phyloP scores from a whole-genome alignment of 2,329 filamentous ascomycete genomes.

The Verticillium zaregamsianum region DNA sequence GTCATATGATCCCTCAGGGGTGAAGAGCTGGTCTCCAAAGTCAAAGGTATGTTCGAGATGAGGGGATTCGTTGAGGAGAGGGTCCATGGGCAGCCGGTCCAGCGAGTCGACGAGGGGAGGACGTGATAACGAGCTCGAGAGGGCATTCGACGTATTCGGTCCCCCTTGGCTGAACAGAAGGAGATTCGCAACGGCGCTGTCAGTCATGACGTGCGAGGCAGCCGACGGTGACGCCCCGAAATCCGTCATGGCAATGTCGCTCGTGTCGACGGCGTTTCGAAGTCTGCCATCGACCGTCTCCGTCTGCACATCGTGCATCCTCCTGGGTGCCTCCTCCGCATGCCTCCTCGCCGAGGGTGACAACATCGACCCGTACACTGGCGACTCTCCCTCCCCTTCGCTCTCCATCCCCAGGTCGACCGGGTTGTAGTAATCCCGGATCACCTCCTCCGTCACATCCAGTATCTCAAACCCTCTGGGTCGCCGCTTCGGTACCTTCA shows the following conservation, averaged over 20 bases:
- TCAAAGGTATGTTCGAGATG: slow-evolving; percentile 2
- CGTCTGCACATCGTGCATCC: too few species aligned
- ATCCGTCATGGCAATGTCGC: slow-evolving; percentile 4
- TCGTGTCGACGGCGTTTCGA: slow-evolving; percentile 1
- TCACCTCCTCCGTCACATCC: slow-evolving; percentile 30
- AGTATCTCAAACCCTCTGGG: slow-evolving; percentile 29
- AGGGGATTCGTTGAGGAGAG: slow-evolving; percentile 6
- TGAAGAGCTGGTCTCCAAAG: slow-evolving; percentile 21
- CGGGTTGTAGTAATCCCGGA: slow-evolving; percentile 27
- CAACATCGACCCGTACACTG: neutral
- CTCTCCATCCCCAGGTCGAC: slow-evolving; percentile 4
- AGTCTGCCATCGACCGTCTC: neutral
- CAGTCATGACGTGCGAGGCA: slow-evolving; percentile 21
- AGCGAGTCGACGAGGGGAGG: slow-evolving; percentile 1
- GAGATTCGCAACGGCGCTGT: slow-evolving; percentile 30
- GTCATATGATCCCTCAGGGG: slow-evolving; percentile 25
- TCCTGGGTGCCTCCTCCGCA: slow-evolving; percentile 3
- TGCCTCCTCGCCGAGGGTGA: neutral
- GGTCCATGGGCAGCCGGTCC: slow-evolving; percentile 7
- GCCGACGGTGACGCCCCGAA: slow-evolving; percentile 14
- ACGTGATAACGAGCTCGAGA: neutral
- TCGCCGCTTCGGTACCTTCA: slow-evolving; percentile 22
- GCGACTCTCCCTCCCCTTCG: neutral
- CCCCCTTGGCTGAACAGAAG: slow-evolving; percentile 29
- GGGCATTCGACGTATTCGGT: neutral